Base-by-base conservation (phyloP, 2,329 filamentous ascomycete genomes). In the Cytospora piceae region DNA sequence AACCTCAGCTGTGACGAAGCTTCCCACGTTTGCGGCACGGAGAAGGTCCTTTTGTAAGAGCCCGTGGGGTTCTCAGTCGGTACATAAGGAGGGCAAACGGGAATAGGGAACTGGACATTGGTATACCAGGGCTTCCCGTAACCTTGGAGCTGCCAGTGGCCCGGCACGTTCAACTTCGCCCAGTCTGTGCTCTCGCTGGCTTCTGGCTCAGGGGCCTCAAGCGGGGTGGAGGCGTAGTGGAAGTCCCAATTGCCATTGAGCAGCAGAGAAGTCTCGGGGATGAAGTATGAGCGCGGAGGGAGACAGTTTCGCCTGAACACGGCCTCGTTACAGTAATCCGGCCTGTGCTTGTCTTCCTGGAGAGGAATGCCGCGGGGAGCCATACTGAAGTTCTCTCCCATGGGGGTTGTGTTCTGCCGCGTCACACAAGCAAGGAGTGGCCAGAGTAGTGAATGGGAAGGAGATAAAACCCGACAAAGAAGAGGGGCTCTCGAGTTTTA, bases 81-180 rank as follows among this genome's bases (percentile, higher is more conserved):
- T 2, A 88, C 83, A 68, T 84, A 77, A 0, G 89, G 89, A 20
- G 89, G 89, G 66, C 84, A 83, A 1, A 88, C 85, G 0, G 87
- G 87, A 65, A 91, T 87, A 0, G 87, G 88, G 67, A 83, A 91
- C 59, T 85, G 80, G 31, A 88, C 81, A 69, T 91, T 92, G 12
- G 88, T 91, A 72, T 92, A 91, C 69, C 88, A 86, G 0, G 89
- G 89, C 59, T 79, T 75, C 15, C 88, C 88, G 71, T 87, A 86
- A 31, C 88, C 89, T 74, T 91, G 86, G 5, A 90, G 77, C 74
- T 91, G 89, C 89, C 89, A 92, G 72, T 88, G 85, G 3, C 86
- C 86, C 0, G 89, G 89, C 0, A 91, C 89, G 14, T 82, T 75
- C 67, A 88, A 87, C 49, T 76, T 77, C 24, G 77, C 75, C 81